A percentile compares a stretch with the other conserved stretches of the same genome.
These are phyloP conservation scores for Endotrypanum monterogeii DNA, from an alignment of 208 protist genomes.

Conservation along the genomic window DNA sequence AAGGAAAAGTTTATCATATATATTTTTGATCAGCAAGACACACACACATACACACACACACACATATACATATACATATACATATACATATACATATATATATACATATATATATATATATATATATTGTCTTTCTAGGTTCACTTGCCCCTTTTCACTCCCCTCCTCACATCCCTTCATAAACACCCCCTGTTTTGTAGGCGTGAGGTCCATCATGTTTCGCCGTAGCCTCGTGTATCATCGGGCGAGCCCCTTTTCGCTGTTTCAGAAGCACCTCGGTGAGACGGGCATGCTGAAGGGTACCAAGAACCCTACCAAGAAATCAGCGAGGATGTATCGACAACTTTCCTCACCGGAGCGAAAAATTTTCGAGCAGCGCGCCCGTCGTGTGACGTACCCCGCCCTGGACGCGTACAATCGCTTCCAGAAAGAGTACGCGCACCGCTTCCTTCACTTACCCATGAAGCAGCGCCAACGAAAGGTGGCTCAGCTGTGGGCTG, in stretches of 20 bases:
- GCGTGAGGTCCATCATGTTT: constrained; percentile 33
- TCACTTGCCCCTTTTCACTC: neutral
- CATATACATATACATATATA: too few relatives aligned
- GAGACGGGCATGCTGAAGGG: constrained; percentile 37
- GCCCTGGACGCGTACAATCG: constrained; percentile 73
- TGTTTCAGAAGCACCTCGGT: constrained; percentile 60
- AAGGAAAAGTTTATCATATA: too few relatives aligned
- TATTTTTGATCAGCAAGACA: too few relatives aligned
- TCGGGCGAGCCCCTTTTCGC: constrained; percentile 65
- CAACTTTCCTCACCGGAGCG: constrained; percentile 44
- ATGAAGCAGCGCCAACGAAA: constrained; percentile 66
- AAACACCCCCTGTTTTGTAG: neutral
- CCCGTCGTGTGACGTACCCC: constrained; percentile 46
- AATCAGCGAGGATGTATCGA: constrained; percentile 44
- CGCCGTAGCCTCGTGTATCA: constrained; percentile 33
- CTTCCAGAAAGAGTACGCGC: constrained; percentile 65
- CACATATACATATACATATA: neutral
- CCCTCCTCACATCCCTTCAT: neutral
- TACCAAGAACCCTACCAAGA: constrained; percentile 11
- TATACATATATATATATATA: neutral
- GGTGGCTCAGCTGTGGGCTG: constrained; percentile 65
- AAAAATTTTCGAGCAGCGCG: constrained; percentile 41
- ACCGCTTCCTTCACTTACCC: constrained; percentile 53
- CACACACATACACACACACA: too few relatives aligned
- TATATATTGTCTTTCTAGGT: neutral